A percentile compares a stretch with the other conserved stretches of the same genome.
phyloP scores from a whole-genome alignment of 106 monocot genomes.

The Dioscorea alata region DNA sequence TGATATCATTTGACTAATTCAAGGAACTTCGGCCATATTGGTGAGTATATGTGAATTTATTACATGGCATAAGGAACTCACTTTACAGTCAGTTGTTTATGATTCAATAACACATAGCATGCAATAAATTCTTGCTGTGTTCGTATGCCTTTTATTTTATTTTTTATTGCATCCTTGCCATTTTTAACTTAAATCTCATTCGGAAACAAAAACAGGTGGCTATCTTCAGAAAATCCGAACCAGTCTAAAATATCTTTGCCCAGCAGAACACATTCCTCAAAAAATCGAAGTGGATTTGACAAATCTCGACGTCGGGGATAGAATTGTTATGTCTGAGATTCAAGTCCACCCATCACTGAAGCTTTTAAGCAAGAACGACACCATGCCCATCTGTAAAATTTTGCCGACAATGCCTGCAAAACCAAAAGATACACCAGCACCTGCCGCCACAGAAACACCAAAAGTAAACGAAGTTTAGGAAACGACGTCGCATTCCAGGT shows the following conservation, averaged over 20 bases:
- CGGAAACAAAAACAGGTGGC: slow-evolving; percentile 41
- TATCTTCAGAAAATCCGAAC: slow-evolving; percentile 69
- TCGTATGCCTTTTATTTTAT: background rate
- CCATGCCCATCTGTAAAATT: slow-evolving; percentile 49
- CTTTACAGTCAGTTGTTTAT: background rate
- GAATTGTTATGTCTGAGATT: slow-evolving; percentile 47
- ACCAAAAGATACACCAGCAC: background rate
- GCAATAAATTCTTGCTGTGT: background rate
- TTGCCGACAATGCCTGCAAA: slow-evolving; percentile 35
- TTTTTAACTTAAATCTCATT: background rate
- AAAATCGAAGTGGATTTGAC: slow-evolving; percentile 78
- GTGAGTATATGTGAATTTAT: background rate
- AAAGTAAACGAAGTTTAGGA: background rate
- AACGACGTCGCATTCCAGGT: background rate
- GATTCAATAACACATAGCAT: background rate
- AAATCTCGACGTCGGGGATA: slow-evolving; percentile 72
- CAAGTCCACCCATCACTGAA: slow-evolving; percentile 56
- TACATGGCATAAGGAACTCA: background rate
- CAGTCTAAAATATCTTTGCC: slow-evolving; percentile 60
- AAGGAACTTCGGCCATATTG: too few species aligned
- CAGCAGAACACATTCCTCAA: slow-evolving; percentile 63
- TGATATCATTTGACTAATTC: too few species aligned
- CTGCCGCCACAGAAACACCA: slow-evolving; percentile 5
- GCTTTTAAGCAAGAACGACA: slow-evolving; percentile 51
- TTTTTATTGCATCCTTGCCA: background rate